phyloP scores from a whole-genome alignment of 345 rosid genomes.

The Populus tremula region DNA sequence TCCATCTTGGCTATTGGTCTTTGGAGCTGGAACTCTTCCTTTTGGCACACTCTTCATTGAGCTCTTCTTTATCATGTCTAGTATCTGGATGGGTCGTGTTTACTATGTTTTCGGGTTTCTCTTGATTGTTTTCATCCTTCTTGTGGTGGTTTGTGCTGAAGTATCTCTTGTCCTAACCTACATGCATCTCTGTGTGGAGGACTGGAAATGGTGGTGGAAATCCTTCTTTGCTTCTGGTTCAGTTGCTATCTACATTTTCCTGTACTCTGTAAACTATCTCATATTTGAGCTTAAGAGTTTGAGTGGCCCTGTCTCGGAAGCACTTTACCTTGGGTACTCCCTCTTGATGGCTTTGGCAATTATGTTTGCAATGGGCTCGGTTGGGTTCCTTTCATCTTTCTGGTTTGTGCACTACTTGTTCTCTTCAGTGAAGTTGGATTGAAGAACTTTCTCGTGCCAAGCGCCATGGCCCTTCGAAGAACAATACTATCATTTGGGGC shows the following conservation, averaged over 20 bases:
- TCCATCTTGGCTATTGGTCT: constrained; percentile 74
- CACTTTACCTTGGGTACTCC: constrained; percentile 65
- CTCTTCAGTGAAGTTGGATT: constrained; percentile 74
- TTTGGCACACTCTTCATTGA: constrained; percentile 75
- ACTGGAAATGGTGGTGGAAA: constrained; percentile 83
- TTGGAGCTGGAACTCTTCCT: constrained; percentile 75
- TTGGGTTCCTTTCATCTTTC: constrained; percentile 70
- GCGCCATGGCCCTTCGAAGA: background rate
- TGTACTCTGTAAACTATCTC: constrained; percentile 61
- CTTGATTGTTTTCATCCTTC: constrained; percentile 55
- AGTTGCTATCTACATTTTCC: constrained; percentile 64
- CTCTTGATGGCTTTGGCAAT: constrained; percentile 67
- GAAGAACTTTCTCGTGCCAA: constrained; percentile 14
- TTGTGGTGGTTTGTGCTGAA: constrained; percentile 70
- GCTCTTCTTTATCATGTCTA: constrained; percentile 77
- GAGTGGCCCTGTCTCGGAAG: constrained; percentile 70
- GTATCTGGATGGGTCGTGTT: constrained; percentile 76
- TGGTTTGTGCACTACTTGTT: constrained; percentile 75
- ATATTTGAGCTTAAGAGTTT: constrained; percentile 59
- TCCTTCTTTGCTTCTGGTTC: constrained; percentile 77
- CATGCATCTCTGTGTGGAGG: constrained; percentile 77
- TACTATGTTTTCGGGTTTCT: constrained; percentile 71
- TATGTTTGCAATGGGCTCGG: constrained; percentile 67
- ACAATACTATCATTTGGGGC: background rate
- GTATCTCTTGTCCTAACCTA: constrained; percentile 67